Evolutionary conservation across 805 yeast genomes (phyloP).

Genomic region (Ogataea paradorogensis): DNA sequence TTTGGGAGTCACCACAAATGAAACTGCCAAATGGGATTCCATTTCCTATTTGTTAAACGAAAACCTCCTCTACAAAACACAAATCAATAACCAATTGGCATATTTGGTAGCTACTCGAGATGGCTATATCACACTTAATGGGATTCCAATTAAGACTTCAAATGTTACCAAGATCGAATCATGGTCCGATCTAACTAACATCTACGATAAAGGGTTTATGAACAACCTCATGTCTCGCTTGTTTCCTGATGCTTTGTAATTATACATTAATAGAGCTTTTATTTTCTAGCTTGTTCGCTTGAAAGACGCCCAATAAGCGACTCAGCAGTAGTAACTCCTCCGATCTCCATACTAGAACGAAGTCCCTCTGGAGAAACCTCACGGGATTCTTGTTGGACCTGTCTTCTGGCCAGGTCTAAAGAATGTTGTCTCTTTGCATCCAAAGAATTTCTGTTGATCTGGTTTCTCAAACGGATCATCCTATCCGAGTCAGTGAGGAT

Average conservation of each 20-base stretch:
- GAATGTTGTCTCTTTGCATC: slow-evolving; percentile 23
- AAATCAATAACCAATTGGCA: background rate
- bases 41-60: slow-evolving; percentile 38
- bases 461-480: slow-evolving; percentile 16
- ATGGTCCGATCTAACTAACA: slow-evolving; percentile 38
- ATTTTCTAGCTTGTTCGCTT: slow-evolving; percentile 5
- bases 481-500: slow-evolving; percentile 24
- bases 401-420: slow-evolving; percentile 26
- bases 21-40: slow-evolving; percentile 51
- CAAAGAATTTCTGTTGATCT: slow-evolving; percentile 19
- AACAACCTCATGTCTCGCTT: slow-evolving; percentile 38
- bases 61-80: slow-evolving; percentile 29
- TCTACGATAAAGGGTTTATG: slow-evolving; percentile 50
- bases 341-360: slow-evolving; percentile 39
- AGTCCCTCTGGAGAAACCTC: slow-evolving; percentile 25
- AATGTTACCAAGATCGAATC: slow-evolving; percentile 12
- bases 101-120: slow-evolving; percentile 1
- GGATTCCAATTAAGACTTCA: slow-evolving; percentile 2
- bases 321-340: slow-evolving; percentile 36
- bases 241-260: slow-evolving; percentile 21
- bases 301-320: slow-evolving; percentile 32
- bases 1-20: slow-evolving; percentile 58
- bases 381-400: slow-evolving; percentile 21
- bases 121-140: slow-evolving; percentile 4
- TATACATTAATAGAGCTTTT: slow-evolving; percentile 2